Evolutionary conservation across 768 basidiomycete species (phyloP).

Genomic region (Tephrocybe sp.): DNA sequence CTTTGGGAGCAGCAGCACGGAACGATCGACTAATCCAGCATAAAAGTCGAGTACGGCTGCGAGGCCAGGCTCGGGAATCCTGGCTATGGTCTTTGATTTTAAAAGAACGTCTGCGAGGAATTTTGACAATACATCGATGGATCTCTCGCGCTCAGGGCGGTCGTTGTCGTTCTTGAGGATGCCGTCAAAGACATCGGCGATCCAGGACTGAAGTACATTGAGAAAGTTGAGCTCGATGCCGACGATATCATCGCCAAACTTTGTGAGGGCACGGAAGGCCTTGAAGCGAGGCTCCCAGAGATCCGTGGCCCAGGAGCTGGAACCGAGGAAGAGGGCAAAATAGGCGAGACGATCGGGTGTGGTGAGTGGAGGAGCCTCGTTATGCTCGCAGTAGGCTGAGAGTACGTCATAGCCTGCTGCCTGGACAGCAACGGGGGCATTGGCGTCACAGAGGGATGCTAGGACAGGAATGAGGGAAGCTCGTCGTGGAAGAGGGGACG

Average conservation of each 20-base stretch:
- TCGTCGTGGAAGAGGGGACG: conserved; percentile 56
- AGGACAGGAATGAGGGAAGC: conserved; percentile 61
- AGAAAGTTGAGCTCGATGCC: conserved; percentile 65
- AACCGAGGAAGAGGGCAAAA: conserved; percentile 60
- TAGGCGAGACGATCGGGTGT: conserved; percentile 64
- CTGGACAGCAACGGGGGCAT: conserved; percentile 58
- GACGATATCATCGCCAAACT: conserved; percentile 55
- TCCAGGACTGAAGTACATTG: conserved; percentile 61
- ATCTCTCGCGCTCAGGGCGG: conserved; percentile 60
- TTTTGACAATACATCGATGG: conserved; percentile 57
- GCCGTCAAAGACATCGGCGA: conserved; percentile 25
- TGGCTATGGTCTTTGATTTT: conserved; percentile 52
- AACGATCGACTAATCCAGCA: conserved; percentile 54
- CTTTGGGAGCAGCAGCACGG: conserved; percentile 40
- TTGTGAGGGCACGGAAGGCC: conserved; percentile 65
- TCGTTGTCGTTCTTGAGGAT: conserved; percentile 25
- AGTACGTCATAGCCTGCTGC: conserved; percentile 73
- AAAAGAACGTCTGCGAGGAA: conserved; percentile 55
- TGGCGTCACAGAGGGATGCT: conserved; percentile 52
- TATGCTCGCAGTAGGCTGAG: conserved; percentile 66
- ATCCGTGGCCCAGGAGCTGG: conserved; percentile 58
- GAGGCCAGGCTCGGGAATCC: conserved; percentile 60
- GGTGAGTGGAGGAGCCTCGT: conserved; percentile 41
- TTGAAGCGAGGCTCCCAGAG: conserved; percentile 72
- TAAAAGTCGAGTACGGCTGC: conserved; percentile 61